Evolutionary conservation across 257 asterid genomes (phyloP).

Genomic region (Solanum appendiculatum): DNA sequence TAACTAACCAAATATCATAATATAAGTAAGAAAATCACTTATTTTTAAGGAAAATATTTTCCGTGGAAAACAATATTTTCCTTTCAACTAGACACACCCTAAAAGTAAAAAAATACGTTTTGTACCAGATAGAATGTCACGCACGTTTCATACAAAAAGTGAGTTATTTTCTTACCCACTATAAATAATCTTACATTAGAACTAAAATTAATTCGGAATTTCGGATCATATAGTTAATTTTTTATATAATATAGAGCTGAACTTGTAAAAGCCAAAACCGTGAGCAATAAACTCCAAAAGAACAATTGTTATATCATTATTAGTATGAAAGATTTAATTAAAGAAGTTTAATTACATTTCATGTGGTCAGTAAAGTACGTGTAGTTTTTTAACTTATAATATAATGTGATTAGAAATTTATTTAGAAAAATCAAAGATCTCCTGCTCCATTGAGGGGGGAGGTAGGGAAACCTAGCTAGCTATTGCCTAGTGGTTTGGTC

Average conservation of each 20-base stretch:
- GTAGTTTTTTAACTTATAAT: neutral
- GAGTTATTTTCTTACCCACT: neutral
- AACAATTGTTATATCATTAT: neutral
- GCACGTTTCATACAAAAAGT: neutral
- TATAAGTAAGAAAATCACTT: neutral
- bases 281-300: neutral
- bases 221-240: neutral
- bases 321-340: neutral
- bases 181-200: neutral
- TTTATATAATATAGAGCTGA: neutral
- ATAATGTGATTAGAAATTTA: neutral
- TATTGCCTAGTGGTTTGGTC: neutral
- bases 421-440: neutral
- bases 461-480: neutral
- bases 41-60: neutral
- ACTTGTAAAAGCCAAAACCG: neutral
- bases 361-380: neutral
- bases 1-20: neutral
- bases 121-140: neutral
- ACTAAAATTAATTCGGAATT: neutral
- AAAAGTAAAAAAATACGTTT: neutral
- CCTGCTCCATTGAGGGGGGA: neutral
- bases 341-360: neutral
- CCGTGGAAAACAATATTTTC: neutral
- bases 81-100: neutral